Conservation (phyloP, 2,329 filamentous ascomycete genomes). For the Alternaria hordeiaustralica region DNA sequence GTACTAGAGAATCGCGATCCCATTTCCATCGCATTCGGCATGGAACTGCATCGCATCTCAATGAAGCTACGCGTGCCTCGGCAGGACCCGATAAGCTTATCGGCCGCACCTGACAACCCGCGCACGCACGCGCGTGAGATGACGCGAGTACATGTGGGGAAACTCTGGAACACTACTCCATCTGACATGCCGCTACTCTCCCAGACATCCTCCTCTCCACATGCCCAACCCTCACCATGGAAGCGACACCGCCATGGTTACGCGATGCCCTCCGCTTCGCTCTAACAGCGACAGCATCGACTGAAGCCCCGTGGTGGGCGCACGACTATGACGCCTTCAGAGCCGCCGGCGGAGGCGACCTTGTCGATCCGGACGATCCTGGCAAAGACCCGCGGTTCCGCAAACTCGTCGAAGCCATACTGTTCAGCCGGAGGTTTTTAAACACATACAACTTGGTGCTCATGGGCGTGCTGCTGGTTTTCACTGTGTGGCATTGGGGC, state of each 20-base stretch:
- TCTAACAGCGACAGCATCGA: constrained; percentile 32
- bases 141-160: constrained; percentile 17
- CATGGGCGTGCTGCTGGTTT: constrained; percentile 44
- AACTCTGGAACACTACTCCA: constrained; percentile 1
- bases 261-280: constrained; percentile 33
- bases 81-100: constrained; percentile 16
- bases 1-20: background rate
- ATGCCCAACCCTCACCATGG: constrained; percentile 5
- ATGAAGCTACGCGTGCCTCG: constrained; percentile 16
- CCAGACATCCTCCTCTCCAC: background rate
- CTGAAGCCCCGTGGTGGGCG: constrained; percentile 21
- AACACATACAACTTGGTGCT: constrained; percentile 51
- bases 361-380: constrained; percentile 39
- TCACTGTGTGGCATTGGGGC: constrained; percentile 48
- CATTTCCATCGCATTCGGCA: background rate
- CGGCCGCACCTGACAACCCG: constrained; percentile 16
- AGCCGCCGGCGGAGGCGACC: constrained; percentile 15
- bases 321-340: constrained; percentile 4
- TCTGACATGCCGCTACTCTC: constrained; percentile 13
- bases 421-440: constrained; percentile 48
- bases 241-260: constrained; percentile 25
- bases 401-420: constrained; percentile 46
- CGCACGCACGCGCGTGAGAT: constrained; percentile 6
- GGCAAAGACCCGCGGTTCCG: constrained; percentile 46
- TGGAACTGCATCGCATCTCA: background rate